Evolutionary conservation across 2,329 filamentous ascomycete genomes (phyloP).

Genomic region (Colletotrichum sp.): DNA sequence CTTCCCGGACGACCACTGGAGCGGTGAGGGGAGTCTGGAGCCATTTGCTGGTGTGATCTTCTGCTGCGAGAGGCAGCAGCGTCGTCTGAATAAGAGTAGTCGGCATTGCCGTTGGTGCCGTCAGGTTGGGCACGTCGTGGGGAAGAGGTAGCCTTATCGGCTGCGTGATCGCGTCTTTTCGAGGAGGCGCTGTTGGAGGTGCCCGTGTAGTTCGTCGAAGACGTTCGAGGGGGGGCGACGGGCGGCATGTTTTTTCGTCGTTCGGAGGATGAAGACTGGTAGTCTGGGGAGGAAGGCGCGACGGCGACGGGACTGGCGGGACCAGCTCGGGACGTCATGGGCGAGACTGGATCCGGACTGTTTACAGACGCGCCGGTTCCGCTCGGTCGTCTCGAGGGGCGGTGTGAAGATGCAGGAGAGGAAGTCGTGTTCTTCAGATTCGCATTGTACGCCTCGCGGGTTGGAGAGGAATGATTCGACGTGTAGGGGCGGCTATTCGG

Average conservation of each 20-base stretch:
- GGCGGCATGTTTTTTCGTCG: slow-evolving; percentile 69
- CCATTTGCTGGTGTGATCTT: slow-evolving; percentile 39
- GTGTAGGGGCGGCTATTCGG: slow-evolving; percentile 57
- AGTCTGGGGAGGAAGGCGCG: slow-evolving; percentile 44
- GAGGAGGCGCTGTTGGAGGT: slow-evolving; percentile 47
- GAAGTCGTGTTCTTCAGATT: slow-evolving; percentile 49
- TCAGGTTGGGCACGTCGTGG: slow-evolving; percentile 44
- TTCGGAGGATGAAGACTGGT: slow-evolving; percentile 50
- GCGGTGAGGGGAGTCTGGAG: slow-evolving; percentile 44
- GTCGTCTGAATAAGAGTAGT: slow-evolving; percentile 34
- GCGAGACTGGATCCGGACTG: slow-evolving; percentile 40
- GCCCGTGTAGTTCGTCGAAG: slow-evolving; percentile 64
- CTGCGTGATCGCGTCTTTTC: slow-evolving; percentile 48
- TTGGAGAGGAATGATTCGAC: slow-evolving; percentile 55
- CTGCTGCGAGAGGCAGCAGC: slow-evolving; percentile 43
- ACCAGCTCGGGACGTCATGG: slow-evolving; percentile 54
- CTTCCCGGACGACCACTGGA: slow-evolving; percentile 37
- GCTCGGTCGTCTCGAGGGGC: slow-evolving; percentile 58
- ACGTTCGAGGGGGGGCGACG: slow-evolving; percentile 80
- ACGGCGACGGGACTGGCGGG: slow-evolving; percentile 46
- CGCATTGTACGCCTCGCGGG: slow-evolving; percentile 63
- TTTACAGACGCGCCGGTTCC: slow-evolving; percentile 47
- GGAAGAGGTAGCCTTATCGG: slow-evolving; percentile 48
- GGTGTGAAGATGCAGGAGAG: slow-evolving; percentile 57
- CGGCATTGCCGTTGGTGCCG: slow-evolving; percentile 37